These are phyloP conservation scores for Zygoascus tannicola DNA, from an alignment of 805 yeast species.

Conservation along the genomic window DNA sequence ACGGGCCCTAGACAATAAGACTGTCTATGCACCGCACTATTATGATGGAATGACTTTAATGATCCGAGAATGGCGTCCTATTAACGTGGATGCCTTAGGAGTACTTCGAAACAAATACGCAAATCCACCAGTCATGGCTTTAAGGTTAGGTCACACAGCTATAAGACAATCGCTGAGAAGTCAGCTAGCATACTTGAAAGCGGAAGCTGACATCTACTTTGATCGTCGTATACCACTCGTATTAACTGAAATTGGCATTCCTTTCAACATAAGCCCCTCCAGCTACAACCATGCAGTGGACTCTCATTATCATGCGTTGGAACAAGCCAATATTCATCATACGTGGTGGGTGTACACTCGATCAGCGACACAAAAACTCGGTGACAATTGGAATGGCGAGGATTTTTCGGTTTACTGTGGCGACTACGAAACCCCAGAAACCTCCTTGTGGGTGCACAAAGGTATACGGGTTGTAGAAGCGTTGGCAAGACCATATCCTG, in stretches of 20 bases:
- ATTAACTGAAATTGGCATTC: constrained; percentile 89
- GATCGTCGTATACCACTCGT: constrained; percentile 60
- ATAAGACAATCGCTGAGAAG: constrained; percentile 60
- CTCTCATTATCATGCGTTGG: constrained; percentile 68
- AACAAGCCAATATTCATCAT: constrained; percentile 58
- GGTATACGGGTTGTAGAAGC: constrained; percentile 51
- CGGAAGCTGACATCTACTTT: constrained; percentile 48
- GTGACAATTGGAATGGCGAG: constrained; percentile 87
- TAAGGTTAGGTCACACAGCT: constrained; percentile 55
- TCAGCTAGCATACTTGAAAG: constrained; percentile 56
- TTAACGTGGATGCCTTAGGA: constrained; percentile 82
- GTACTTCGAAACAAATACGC: constrained; percentile 64
- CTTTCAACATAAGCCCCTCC: constrained; percentile 81
- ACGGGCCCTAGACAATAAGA: constrained; percentile 52
- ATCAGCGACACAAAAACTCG: constrained; percentile 65
- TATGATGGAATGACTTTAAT: constrained; percentile 88
- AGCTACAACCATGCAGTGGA: constrained; percentile 75
- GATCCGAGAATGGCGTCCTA: constrained; percentile 73
- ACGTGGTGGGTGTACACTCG: constrained; percentile 80
- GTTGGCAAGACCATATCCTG: constrained; percentile 59
- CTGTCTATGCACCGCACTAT: constrained; percentile 75
- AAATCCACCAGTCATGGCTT: constrained; percentile 59
- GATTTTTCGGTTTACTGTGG: constrained; percentile 79
- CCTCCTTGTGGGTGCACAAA: not conserved
- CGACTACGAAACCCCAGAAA: constrained; percentile 36